Percentiles rank a stretch among this genome's conserved stretches.
Evolutionary conservation across 495 filamentous ascomycete genomes (phyloP).

Genomic region (Aspergillus egyptiacus): DNA sequence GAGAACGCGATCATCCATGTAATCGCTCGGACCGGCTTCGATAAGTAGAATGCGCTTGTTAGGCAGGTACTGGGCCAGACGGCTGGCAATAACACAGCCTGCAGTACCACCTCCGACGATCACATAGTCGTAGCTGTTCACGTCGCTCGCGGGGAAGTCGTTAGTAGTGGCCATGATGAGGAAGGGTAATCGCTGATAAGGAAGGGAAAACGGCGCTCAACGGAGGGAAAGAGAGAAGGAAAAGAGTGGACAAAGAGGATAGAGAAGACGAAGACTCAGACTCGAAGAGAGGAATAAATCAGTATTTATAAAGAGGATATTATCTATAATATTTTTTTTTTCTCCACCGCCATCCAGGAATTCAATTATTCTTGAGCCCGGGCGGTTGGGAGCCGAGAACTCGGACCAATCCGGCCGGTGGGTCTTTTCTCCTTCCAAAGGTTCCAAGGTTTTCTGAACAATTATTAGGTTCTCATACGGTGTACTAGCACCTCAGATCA

Average conservation of each 20-base stretch:
- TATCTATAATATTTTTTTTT: conserved; percentile 1
- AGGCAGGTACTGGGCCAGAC: conserved; percentile 60
- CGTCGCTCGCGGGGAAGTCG: conserved; percentile 51
- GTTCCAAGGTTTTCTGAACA: neutral
- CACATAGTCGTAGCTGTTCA: conserved; percentile 74
- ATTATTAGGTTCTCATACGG: too few species aligned
- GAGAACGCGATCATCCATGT: conserved; percentile 61
- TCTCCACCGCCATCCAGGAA: conserved; percentile 4
- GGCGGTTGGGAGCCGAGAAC: neutral
- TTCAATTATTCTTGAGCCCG: conserved; percentile 10
- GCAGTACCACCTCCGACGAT: conserved; percentile 85
- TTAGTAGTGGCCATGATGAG: conserved; percentile 54
- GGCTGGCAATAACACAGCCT: conserved; percentile 75
- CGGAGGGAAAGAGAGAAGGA: neutral
- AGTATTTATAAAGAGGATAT: too few species aligned
- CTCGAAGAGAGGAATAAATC: neutral
- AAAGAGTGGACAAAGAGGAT: neutral
- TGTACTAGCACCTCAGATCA: too few species aligned
- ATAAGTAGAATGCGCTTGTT: conserved; percentile 60
- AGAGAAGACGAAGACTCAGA: conserved; percentile 4
- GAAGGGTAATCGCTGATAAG: conserved; percentile 11
- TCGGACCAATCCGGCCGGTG: conserved; percentile 7
- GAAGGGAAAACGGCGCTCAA: conserved; percentile 3
- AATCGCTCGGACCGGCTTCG: conserved; percentile 58
- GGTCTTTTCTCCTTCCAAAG: conserved; percentile 3